Evolutionary conservation across 257 asterid genomes (phyloP).

Genomic region (Solanum okadae): DNA sequence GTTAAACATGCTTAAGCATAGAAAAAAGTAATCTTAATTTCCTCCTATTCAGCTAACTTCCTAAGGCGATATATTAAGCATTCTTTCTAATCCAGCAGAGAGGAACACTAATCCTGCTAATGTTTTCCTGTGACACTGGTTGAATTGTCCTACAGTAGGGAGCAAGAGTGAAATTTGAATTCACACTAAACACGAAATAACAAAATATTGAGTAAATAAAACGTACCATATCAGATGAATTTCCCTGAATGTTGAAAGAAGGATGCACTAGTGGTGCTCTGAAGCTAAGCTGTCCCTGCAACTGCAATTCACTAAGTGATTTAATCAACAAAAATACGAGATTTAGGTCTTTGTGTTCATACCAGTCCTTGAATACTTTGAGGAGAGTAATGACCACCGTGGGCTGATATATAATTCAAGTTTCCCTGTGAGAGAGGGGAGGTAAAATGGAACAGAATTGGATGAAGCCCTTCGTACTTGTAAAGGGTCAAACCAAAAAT

Average conservation of each 20-base stretch:
- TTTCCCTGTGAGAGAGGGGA: conserved; percentile 10
- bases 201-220: neutral
- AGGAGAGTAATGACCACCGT: conserved; percentile 9
- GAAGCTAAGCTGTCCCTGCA: conserved; percentile 26
- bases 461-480: neutral
- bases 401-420: conserved; percentile 12
- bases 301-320: conserved; percentile 6
- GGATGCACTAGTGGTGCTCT: conserved; percentile 15
- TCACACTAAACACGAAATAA: neutral
- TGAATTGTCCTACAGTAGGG: neutral
- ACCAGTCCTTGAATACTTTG: conserved; percentile 22
- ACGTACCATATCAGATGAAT: conserved; percentile 15
- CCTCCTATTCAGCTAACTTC: neutral
- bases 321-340: neutral
- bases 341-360: neutral
- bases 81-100: neutral
- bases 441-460: neutral
- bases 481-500: neutral
- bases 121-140: neutral
- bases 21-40: neutral
- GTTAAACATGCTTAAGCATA: neutral
- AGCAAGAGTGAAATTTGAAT: neutral
- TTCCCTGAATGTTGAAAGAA: conserved; percentile 15
- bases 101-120: neutral
- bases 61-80: neutral